Evolutionary conservation across 2,329 filamentous ascomycete genomes (phyloP), one percentile per base, ranked within the genome.

Genomic region (Colletotrichum magnum): DNA sequence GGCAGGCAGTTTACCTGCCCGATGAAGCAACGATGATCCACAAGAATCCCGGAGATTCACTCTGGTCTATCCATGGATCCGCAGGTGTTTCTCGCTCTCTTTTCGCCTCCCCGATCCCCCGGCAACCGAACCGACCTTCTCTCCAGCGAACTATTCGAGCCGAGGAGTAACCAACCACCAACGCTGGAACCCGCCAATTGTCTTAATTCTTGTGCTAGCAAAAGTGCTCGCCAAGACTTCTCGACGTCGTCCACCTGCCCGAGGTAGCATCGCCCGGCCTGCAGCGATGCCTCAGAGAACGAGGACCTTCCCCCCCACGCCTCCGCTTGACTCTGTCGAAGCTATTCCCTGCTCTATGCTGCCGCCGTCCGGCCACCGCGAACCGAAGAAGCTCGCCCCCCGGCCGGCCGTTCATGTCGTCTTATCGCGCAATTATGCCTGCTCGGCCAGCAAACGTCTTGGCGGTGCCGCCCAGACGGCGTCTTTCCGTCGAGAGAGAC

Each of bases 211-310:
- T 41, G 28, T 15, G 10, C 36, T 39, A 36, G 32, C 51, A 69
- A 69, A 66, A 66, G 62, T 66, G 13, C 66, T 66, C 36, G 62
- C 66, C 66, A 69, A 69, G 66, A 69, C 45, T n/a, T 39, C 18
- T 28, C 50, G 18, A 57, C 43, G 26, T 57, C 51, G 24, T 32
- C 57, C 66, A 69, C 66, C 66, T 69, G 62, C 66, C 66, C 56
- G 61, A 69, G 56, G 63, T 43, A 69, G 66, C 62, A 69, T 69
- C 66, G 62, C 51, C 57, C 45, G 66, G 39, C 26, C 50, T 58
- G 62, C 56, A 66, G 13, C 45, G 21, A 61, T 69, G 66, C 62
- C 66, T 69, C 66, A 69, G 66, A 21, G n/a, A 15, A 18, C 10
- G 26, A 0, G 21, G 18, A 48, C 28, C n/a, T 18, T 13, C 24